Evolutionary conservation across 2,329 filamentous ascomycete genomes (phyloP).

Genomic region (Uncinocarpus reesii): DNA sequence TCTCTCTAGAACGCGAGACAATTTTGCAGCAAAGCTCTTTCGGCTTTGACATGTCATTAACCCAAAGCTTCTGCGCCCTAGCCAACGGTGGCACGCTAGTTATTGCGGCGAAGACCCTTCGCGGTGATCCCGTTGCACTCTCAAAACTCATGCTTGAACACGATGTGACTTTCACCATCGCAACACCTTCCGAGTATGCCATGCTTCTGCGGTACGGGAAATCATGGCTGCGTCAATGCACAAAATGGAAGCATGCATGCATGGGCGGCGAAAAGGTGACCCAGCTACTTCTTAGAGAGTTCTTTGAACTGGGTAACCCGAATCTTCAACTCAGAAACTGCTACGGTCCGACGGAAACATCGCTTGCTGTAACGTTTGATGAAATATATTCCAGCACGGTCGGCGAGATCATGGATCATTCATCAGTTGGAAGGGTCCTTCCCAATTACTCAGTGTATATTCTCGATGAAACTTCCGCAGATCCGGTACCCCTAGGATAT

Average conservation of each 20-base stretch:
- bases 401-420: too few relatives aligned
- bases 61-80: slow-evolving; percentile 19
- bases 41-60: slow-evolving; percentile 17
- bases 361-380: neutral
- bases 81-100: slow-evolving; percentile 18
- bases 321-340: slow-evolving; percentile 13
- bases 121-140: slow-evolving; percentile 19
- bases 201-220: slow-evolving; percentile 16
- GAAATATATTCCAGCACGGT: neutral
- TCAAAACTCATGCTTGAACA: slow-evolving; percentile 16
- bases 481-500: slow-evolving; percentile 31
- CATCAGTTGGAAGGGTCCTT: slow-evolving; percentile 14
- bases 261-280: slow-evolving; percentile 19
- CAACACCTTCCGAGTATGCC: slow-evolving; percentile 20
- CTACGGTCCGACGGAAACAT: slow-evolving; percentile 20
- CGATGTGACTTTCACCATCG: slow-evolving; percentile 19
- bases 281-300: slow-evolving; percentile 7
- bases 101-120: slow-evolving; percentile 14
- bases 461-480: slow-evolving; percentile 29
- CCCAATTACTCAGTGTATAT: slow-evolving; percentile 31
- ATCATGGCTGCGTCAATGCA: slow-evolving; percentile 13
- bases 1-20: neutral
- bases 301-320: slow-evolving; percentile 14
- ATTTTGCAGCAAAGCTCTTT: slow-evolving; percentile 18
- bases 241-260: slow-evolving; percentile 17